These are phyloP conservation scores for Trametes meyenii DNA, from an alignment of 768 basidiomycete species.

Conservation along the genomic window DNA sequence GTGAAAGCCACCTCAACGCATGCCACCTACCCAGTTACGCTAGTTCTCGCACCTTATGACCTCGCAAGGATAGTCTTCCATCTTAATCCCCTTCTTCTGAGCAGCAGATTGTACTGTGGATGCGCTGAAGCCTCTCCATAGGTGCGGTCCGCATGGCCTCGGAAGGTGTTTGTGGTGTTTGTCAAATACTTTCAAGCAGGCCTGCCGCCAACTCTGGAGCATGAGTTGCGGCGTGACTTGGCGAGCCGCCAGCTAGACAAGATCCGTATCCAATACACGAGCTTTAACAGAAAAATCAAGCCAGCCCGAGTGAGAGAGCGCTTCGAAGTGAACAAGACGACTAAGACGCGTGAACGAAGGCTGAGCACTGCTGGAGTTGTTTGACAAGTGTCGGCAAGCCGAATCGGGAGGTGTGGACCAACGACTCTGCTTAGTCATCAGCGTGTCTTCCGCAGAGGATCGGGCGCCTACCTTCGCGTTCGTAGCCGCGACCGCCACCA, in stretches of 20 bases:
- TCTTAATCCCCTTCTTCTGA: slow-evolving; percentile 42
- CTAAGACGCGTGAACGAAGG: neutral
- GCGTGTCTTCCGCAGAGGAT: neutral
- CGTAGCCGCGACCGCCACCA: slow-evolving; percentile 11
- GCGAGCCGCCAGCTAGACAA: neutral
- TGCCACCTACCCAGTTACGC: slow-evolving; percentile 7
- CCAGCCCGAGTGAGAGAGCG: neutral
- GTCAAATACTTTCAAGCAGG: slow-evolving; percentile 29
- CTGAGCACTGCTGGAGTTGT: neutral
- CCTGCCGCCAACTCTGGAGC: slow-evolving; percentile 30
- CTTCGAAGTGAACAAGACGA: neutral
- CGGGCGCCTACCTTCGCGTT: slow-evolving; percentile 3
- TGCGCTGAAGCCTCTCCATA: slow-evolving; percentile 34
- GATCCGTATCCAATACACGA: neutral
- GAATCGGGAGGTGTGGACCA: slow-evolving; percentile 8
- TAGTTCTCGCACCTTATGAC: slow-evolving; percentile 57
- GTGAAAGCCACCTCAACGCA: neutral
- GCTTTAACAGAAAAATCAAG: neutral
- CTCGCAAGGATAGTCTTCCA: slow-evolving; percentile 70
- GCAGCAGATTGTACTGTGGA: slow-evolving; percentile 32
- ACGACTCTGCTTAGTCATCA: slow-evolving; percentile 24
- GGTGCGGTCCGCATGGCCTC: slow-evolving; percentile 47
- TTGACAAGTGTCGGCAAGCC: slow-evolving; percentile 1
- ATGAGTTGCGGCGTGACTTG: slow-evolving; percentile 16
- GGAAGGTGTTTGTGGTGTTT: slow-evolving; percentile 13